Evolutionary conservation across 805 yeast species (phyloP), one percentile per base, ranked within the genome.

Genomic region (Saccharomycopsis schoenii): DNA sequence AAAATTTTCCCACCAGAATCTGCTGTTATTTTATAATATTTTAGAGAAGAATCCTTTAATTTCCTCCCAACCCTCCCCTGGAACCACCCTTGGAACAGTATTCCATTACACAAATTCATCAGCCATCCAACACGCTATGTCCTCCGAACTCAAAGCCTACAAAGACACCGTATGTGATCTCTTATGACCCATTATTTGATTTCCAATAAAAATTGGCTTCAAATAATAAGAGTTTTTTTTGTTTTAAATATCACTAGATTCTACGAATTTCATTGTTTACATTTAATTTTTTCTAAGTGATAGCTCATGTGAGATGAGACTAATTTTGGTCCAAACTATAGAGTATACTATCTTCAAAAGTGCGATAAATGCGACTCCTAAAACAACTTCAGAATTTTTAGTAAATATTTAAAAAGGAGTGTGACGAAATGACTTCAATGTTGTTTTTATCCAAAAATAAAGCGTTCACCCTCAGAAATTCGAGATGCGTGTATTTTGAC

Each of bases 111-210:
- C 50, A 2, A 6, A 5, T 37, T 55, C 47, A 24, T 39, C 36
- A 36, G 14, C 47, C 25, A 55, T 25, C 40, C 25, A 12, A 15
- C 19, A 17, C 17, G 42, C 50, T 17, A 60, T 60, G 62, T 65
- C 73, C 57, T 61, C 67, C 37, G 74, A 73, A 61, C 66, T 74
- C 41, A 73, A 70, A 61, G 62, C 67, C 42, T 74, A 76, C 55
- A 74, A 73, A 70, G 76, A 74, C 59, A 68, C 77, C 29, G 75
- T 73, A 73, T 62, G 76, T 72, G 25, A 50, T n/a, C 17, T 21
- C 29, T 21, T 17, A 12, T 15, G n/a, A 21, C 21, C 17, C 5
- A n/a, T 17, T 37, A 24, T 56, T 42, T 41, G 15, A 25, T 15
- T 17, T 21, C 11, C 19, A 24, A 21, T 4, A 10, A 15, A 2